These are phyloP conservation scores for Crithidia sp. DNA, from an alignment of 208 protist species.

Conservation along the genomic window DNA sequence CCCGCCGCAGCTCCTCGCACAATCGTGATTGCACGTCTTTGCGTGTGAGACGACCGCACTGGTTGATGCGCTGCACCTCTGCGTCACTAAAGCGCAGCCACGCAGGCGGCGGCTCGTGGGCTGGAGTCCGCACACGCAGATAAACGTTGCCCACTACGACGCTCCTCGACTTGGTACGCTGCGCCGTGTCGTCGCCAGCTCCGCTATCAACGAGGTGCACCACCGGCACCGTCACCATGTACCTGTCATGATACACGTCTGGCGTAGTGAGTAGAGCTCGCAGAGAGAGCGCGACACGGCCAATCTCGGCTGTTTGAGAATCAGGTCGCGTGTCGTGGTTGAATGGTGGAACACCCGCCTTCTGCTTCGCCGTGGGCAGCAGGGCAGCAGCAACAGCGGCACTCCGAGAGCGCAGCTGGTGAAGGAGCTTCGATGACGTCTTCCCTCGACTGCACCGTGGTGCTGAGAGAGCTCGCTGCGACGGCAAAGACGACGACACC, in stretches of 20 bases:
- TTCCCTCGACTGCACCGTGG: not conserved
- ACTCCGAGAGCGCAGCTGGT: constrained; percentile 5
- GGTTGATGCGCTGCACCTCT: not conserved
- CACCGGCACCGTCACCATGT: constrained; percentile 47
- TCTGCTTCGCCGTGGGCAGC: no score
- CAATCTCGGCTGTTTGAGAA: not conserved
- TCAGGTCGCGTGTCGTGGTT: no score
- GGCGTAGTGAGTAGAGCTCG: constrained; percentile 20
- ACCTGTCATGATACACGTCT: constrained; percentile 34
- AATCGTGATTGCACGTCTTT: constrained; percentile 4
- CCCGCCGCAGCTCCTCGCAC: not conserved
- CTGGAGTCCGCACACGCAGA: constrained; percentile 38
- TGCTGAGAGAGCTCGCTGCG: not conserved
- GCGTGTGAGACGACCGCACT: not conserved
- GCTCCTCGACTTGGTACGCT: not conserved
- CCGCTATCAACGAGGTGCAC: constrained; percentile 18
- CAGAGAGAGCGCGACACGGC: constrained; percentile 10
- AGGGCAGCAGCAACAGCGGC: not conserved
- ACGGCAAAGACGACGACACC: not conserved
- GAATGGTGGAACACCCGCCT: no score
- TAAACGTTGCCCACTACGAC: constrained; percentile 32
- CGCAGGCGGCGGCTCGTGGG: constrained; percentile 30
- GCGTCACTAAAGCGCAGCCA: constrained; percentile 30
- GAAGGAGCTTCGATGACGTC: constrained; percentile 9
- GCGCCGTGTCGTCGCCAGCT: constrained; percentile 14